A percentile compares a stretch with the other conserved stretches of the same genome.
Conservation (phyloP, 2,329 filamentous ascomycete genomes). For the Knufia fluminis region DNA sequence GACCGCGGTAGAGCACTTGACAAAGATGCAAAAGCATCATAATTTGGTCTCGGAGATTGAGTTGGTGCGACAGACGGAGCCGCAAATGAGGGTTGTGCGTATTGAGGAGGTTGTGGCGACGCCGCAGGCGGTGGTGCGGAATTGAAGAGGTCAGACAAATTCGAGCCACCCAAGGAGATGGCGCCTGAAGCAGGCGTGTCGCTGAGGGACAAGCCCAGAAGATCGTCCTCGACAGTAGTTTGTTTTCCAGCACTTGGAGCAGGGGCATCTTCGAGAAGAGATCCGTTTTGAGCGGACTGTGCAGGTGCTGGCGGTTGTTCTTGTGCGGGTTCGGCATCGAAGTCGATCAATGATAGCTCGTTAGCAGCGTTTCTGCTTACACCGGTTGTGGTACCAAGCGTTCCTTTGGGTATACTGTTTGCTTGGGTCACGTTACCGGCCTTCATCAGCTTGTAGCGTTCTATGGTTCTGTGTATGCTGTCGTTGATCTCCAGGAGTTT, state of each 20-base stretch:
- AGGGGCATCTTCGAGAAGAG: conserved; percentile 31
- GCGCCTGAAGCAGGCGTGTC: conserved; percentile 69
- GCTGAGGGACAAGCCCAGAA: conserved; percentile 77
- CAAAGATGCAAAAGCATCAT: conserved; percentile 49
- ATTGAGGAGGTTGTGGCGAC: neutral
- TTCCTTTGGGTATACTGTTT: conserved; percentile 73
- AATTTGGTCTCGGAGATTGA: conserved; percentile 42
- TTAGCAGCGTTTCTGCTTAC: conserved; percentile 59
- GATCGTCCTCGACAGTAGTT: conserved; percentile 74
- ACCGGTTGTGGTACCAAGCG: conserved; percentile 57
- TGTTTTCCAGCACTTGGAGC: conserved; percentile 40
- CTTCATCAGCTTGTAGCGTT: conserved; percentile 91
- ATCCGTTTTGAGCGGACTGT: conserved; percentile 31
- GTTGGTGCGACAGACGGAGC: conserved; percentile 32
- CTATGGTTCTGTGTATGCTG: conserved; percentile 93
- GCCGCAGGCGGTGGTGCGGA: neutral
- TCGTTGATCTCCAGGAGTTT: conserved; percentile 97
- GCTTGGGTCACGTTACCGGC: conserved; percentile 84
- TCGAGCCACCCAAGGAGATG: conserved; percentile 63
- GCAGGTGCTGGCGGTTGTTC: neutral
- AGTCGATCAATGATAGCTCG: conserved; percentile 89
- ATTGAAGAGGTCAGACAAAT: conserved; percentile 12
- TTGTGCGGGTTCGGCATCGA: conserved; percentile 50
- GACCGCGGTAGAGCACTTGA: conserved; percentile 39
- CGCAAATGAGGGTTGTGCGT: conserved; percentile 15